Conservation (phyloP, 2,329 filamentous ascomycete genomes). For the Fusarium mangiferae region DNA sequence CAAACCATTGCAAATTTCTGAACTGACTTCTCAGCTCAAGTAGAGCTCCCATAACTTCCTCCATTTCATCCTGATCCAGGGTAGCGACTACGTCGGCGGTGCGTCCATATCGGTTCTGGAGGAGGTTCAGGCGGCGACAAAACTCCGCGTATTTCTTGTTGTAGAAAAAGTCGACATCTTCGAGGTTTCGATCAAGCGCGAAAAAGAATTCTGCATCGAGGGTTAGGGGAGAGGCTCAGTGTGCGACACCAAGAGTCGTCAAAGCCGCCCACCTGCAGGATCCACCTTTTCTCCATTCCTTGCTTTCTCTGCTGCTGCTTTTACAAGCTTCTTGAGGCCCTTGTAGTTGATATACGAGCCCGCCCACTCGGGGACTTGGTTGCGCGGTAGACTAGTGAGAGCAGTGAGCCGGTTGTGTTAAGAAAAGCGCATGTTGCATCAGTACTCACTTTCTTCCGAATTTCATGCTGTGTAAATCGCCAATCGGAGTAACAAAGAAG, state of each 20-base stretch:
- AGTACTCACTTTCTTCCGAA: conserved; percentile 69
- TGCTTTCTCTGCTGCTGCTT: conserved; percentile 73
- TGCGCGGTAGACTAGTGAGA: conserved; percentile 72
- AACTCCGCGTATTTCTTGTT: conserved; percentile 93
- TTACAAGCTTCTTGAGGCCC: conserved; percentile 94
- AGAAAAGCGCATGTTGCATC: neutral
- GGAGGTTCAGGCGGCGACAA: conserved; percentile 82
- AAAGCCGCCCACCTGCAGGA: conserved; percentile 80
- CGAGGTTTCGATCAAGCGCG: conserved; percentile 93
- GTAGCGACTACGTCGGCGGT: conserved; percentile 74
- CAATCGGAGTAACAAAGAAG: conserved; percentile 6
- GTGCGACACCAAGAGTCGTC: conserved; percentile 43
- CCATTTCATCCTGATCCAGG: conserved; percentile 87
- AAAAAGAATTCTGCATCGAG: conserved; percentile 87
- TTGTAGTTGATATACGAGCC: conserved; percentile 90
- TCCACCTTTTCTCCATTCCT: conserved; percentile 81
- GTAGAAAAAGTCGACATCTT: conserved; percentile 96
- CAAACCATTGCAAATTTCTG: conserved; percentile 96
- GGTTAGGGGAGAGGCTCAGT: conserved; percentile 48
- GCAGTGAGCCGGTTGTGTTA: conserved; percentile 21
- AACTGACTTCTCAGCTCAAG: conserved; percentile 88
- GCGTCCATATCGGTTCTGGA: conserved; percentile 88
- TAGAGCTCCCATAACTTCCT: conserved; percentile 90
- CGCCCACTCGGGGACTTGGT: conserved; percentile 90
- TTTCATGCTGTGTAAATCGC: conserved; percentile 60